Percentiles rank a stretch among this genome's conserved stretches.
These are phyloP conservation scores for Aspergillus puulaauensis DNA, from an alignment of 2,329 filamentous ascomycete species.

Conservation along the genomic window DNA sequence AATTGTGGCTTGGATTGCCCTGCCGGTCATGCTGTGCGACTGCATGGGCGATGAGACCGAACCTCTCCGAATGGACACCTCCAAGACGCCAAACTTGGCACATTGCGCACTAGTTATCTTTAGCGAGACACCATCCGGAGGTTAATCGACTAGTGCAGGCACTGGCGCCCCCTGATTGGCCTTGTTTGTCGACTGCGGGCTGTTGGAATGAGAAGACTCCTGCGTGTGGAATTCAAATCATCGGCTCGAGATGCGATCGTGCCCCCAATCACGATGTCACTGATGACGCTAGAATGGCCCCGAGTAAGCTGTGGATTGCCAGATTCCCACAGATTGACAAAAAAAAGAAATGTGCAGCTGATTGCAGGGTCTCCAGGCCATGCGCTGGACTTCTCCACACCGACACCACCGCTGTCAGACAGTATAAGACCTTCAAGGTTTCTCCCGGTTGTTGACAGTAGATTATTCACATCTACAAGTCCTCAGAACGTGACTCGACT, in stretches of 20 bases:
- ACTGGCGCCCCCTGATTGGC: conserved; percentile 5
- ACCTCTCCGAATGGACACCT: conserved; percentile 7
- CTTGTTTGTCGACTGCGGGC: neutral
- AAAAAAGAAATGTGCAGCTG: conserved; percentile 5
- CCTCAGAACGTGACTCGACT: neutral
- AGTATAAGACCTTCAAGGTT: conserved; percentile 20
- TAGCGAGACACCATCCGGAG: conserved; percentile 4
- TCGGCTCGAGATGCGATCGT: neutral
- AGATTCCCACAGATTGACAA: neutral
- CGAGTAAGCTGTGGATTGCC: neutral
- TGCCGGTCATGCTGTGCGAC: neutral
- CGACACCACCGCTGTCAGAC: neutral
- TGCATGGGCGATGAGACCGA: neutral
- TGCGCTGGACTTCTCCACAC: conserved; percentile 15
- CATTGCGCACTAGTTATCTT: neutral
- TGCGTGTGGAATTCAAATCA: conserved; percentile 18
- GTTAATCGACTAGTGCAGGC: conserved; percentile 6
- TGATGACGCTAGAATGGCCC: conserved; percentile 3
- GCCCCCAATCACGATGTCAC: conserved; percentile 4
- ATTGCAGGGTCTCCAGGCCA: conserved; percentile 15
- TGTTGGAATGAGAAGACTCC: conserved; percentile 13
- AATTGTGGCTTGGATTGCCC: neutral
- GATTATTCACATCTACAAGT: no score
- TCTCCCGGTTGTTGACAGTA: conserved; percentile 3
- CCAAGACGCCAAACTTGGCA: neutral